Conservation (phyloP, 2,329 filamentous ascomycete genomes). For the Fusarium pseudograminearum region DNA sequence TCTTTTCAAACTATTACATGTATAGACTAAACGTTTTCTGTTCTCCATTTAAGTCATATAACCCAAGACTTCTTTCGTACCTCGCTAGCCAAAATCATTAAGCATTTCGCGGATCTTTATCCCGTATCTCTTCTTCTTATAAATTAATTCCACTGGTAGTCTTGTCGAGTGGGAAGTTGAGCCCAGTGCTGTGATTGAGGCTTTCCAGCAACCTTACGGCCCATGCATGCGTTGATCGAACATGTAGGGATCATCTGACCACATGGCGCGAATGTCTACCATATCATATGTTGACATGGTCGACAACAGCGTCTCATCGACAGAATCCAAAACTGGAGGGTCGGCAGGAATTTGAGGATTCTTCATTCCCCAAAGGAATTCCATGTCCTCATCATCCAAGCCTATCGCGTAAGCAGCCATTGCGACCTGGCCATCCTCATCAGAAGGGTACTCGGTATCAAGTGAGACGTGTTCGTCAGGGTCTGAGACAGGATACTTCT, state of each 20-base stretch:
- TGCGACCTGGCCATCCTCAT: no score
- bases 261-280: no score
- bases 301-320: background rate
- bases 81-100: no score
- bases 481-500: background rate
- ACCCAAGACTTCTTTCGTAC: no score
- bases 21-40: background rate
- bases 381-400: background rate
- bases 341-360: background rate
- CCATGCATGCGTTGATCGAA: background rate
- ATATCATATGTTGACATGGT: background rate
- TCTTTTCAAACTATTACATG: constrained; percentile 19
- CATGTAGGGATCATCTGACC: background rate
- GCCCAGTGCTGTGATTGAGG: background rate
- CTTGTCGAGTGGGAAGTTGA: background rate
- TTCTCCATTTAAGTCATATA: background rate
- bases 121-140: no score
- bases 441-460: background rate
- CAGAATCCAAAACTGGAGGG: background rate
- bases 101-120: no score
- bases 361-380: background rate
- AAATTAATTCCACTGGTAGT: no score
- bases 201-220: background rate
- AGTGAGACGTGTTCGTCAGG: background rate
- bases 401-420: background rate